These are phyloP conservation scores for Tremellales sp. DNA, from an alignment of 1,284 basidiomycete species.

Conservation along the genomic window DNA sequence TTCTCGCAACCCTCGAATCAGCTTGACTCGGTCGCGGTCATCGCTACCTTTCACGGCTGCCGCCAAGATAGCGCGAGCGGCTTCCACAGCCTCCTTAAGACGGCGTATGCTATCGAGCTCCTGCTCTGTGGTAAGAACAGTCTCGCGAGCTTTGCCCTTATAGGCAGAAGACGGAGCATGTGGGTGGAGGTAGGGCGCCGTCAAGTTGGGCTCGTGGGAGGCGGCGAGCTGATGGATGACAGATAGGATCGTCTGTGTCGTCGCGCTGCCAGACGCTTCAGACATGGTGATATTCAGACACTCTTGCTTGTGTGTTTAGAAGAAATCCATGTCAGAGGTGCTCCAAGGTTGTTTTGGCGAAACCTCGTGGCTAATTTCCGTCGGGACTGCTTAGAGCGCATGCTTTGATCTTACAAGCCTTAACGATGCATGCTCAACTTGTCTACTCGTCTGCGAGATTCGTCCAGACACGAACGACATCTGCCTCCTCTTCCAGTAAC, in stretches of 20 bases:
- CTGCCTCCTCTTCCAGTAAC: conserved; percentile 38
- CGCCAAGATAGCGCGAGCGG: conserved; percentile 8
- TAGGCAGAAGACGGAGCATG: conserved; percentile 15
- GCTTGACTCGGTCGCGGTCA: conserved; percentile 15
- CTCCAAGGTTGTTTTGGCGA: too few species aligned
- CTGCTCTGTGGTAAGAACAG: conserved; percentile 1
- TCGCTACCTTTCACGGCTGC: conserved; percentile 2
- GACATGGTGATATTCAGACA: too few species aligned
- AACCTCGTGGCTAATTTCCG: too few species aligned
- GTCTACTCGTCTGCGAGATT: conserved; percentile 26
- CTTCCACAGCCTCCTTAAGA: conserved; percentile 10
- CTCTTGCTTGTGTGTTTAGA: too few species aligned
- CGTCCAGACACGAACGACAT: conserved; percentile 47
- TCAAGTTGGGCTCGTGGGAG: conserved; percentile 11
- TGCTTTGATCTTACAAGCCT: too few species aligned
- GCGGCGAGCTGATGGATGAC: too few species aligned
- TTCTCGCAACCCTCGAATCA: conserved; percentile 29
- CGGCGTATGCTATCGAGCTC: conserved; percentile 10
- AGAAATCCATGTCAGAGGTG: too few species aligned
- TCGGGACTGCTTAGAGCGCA: too few species aligned
- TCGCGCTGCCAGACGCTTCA: too few species aligned
- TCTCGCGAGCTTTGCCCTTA: conserved; percentile 15
- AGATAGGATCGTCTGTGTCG: too few species aligned
- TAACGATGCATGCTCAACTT: neutral
- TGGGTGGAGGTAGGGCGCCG: conserved; percentile 26